phyloP scores from a whole-genome alignment of 495 filamentous ascomycete species.

The Hamigera avellanea region DNA sequence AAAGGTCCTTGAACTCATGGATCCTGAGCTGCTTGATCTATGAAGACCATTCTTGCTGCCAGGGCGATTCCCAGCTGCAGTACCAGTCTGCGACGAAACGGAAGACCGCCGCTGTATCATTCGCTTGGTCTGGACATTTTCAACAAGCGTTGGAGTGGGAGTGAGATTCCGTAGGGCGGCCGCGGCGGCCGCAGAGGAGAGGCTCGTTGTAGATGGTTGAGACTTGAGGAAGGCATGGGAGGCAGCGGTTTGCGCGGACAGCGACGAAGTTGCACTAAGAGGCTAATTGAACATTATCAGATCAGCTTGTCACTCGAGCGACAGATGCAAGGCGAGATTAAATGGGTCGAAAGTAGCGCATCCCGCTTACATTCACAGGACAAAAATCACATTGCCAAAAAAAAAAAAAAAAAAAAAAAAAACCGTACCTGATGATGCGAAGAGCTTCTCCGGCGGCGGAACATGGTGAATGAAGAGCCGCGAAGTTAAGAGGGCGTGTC shows the following conservation, averaged over 20 bases:
- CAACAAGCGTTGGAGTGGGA: conserved; percentile 63
- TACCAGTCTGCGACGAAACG: conserved; percentile 50
- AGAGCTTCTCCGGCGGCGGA: conserved; percentile 39
- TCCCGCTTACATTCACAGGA: too few species aligned
- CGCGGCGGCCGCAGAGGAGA: conserved; percentile 77
- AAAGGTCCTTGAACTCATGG: conserved; percentile 81
- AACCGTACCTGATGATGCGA: conserved; percentile 42
- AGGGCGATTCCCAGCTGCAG: conserved; percentile 24
- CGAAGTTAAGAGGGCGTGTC: neutral
- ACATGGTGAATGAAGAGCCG: conserved; percentile 30
- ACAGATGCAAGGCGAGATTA: too few species aligned
- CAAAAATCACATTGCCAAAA: too few species aligned
- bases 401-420: conserved; percentile 5
- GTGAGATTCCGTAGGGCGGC: conserved; percentile 69
- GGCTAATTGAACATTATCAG: conserved; percentile 40
- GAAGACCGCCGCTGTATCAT: conserved; percentile 63
- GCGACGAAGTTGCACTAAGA: conserved; percentile 46
- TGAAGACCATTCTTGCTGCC: conserved; percentile 38
- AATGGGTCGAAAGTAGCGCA: too few species aligned
- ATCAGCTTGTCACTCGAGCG: too few species aligned
- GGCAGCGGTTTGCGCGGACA: conserved; percentile 63
- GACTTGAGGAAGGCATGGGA: conserved; percentile 66
- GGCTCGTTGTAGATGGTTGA: conserved; percentile 47
- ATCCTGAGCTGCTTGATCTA: conserved; percentile 57
- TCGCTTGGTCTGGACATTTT: conserved; percentile 76